Percentiles rank a stretch among this genome's conserved stretches.
Evolutionary conservation across 2,329 filamentous ascomycete species (phyloP).

Genomic region (Aschersonia sp.): DNA sequence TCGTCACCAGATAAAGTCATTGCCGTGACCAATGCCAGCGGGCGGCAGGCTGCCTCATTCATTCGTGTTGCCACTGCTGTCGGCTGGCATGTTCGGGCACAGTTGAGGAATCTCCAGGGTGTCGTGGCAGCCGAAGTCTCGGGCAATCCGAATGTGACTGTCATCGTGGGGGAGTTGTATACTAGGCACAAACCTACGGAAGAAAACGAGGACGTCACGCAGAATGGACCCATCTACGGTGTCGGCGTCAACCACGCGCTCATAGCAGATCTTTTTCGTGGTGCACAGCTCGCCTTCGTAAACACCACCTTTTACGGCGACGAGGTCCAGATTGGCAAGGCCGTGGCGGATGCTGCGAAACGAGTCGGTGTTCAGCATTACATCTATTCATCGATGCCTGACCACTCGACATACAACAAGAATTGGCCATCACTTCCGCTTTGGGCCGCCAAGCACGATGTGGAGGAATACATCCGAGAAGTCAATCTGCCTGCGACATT

Average conservation of each 20-base stretch:
- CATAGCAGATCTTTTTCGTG: slow-evolving; percentile 66
- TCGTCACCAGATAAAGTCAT: slow-evolving; percentile 60
- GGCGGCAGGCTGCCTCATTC: slow-evolving; percentile 88
- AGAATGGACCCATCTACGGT: slow-evolving; percentile 46
- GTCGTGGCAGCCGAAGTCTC: slow-evolving; percentile 80
- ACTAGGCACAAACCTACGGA: slow-evolving; percentile 36
- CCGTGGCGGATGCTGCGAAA: slow-evolving; percentile 80
- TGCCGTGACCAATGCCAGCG: slow-evolving; percentile 89
- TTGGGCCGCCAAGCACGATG: slow-evolving; percentile 84
- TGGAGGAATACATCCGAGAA: slow-evolving; percentile 81
- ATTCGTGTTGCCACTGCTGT: slow-evolving; percentile 89
- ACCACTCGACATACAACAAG: slow-evolving; percentile 68
- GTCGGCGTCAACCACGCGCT: slow-evolving; percentile 58
- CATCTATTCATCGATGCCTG: slow-evolving; percentile 94
- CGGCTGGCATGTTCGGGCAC: slow-evolving; percentile 84
- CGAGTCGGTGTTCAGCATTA: slow-evolving; percentile 76
- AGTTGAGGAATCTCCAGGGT: slow-evolving; percentile 75
- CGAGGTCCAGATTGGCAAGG: slow-evolving; percentile 78
- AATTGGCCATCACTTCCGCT: slow-evolving; percentile 73
- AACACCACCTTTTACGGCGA: slow-evolving; percentile 97
- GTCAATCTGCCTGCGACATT: slow-evolving; percentile 79
- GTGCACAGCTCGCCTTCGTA: slow-evolving; percentile 83
- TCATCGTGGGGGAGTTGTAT: slow-evolving; percentile 51
- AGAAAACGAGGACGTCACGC: slow-evolving; percentile 48
- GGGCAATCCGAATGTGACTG: slow-evolving; percentile 60